Conservation (phyloP, 805 yeast species). For the Yarrowia phangngaensis region DNA sequence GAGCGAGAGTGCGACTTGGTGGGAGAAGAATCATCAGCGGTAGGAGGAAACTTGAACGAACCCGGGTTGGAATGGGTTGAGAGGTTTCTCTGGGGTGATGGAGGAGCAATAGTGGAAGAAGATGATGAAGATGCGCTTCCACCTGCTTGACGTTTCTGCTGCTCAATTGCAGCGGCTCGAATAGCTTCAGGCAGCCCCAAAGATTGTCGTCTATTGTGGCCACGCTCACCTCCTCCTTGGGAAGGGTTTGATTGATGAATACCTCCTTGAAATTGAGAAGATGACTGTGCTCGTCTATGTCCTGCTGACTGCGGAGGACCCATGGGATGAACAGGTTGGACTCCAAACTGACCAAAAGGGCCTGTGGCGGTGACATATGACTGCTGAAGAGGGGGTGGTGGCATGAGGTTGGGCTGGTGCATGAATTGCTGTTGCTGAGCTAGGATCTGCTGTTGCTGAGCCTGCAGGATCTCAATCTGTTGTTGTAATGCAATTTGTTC, state of each 20-base stretch:
- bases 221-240: slow-evolving; percentile 40
- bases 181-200: slow-evolving; percentile 89
- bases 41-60: slow-evolving; percentile 35
- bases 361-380: slow-evolving; percentile 31
- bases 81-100: slow-evolving; percentile 27
- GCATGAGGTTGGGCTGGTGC: slow-evolving; percentile 35
- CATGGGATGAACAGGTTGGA: slow-evolving; percentile 30
- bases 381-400: slow-evolving; percentile 29
- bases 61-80: slow-evolving; percentile 10
- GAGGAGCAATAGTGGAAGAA: slow-evolving; percentile 25
- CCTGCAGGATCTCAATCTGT: slow-evolving; percentile 86
- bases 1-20: slow-evolving; percentile 22
- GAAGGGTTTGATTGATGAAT: slow-evolving; percentile 26
- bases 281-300: slow-evolving; percentile 41
- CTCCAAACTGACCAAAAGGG: slow-evolving; percentile 34
- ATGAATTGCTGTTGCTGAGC: slow-evolving; percentile 55
- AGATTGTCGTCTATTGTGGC: slow-evolving; percentile 89
- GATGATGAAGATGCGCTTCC: slow-evolving; percentile 24
- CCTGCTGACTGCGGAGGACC: slow-evolving; percentile 30
- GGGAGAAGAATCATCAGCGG: slow-evolving; percentile 28
- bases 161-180: slow-evolving; percentile 91
- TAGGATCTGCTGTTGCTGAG: slow-evolving; percentile 82
- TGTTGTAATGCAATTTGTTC: slow-evolving; percentile 76
- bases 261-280: slow-evolving; percentile 26
- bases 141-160: slow-evolving; percentile 49